Evolutionary conservation across 1,139 yeast species (phyloP), one percentile per base, ranked within the genome.

Genomic region (Pichia sp.): DNA sequence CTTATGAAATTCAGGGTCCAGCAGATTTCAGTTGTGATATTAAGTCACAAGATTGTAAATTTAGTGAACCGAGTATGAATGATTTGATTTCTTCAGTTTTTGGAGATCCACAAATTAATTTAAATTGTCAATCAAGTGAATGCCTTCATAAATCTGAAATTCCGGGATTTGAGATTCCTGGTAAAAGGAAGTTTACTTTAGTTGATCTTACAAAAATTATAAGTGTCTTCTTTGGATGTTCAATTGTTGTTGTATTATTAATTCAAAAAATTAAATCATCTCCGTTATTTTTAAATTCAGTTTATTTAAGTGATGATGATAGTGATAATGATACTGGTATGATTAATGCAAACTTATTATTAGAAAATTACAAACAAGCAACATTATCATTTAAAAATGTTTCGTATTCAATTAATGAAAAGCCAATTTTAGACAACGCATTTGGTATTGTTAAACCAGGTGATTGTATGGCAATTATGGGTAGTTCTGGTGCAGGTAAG

Each of bases 401-500:
- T 25, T 70, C 78, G 4, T 93, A 93, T 66, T 67, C 73, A 1
- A 84, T 88, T 7, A 71, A 73, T 38, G 84, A 80, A 0, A 74
- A 72, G 50, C 64, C 65, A 9, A 83, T 93, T 8, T 74, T 93
- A 58, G 75, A 77, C 27, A 73, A 76, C 39, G 76, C 87, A 1
- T 83, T 80, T 62, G 99, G 99, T 10, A 61, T 80, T 19, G 96
- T 85, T 3, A 79, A 80, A 50, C 96, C 97, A 2, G 85, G 96
- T 43, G 91, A 91, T 66, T 86, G 96, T 58, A 67, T 91, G 66
- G 98, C 99, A 0, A 90, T 93, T 41, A 88, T 93, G 96, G 99
- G 99, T 44, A 97, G 97, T 3, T 90, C 97, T 0, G 99, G 99
- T 49, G 98, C 98, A 13, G 99, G 99, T 54, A 93, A 93, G 66